These are phyloP conservation scores for Candida nonsorbophila DNA, from an alignment of 805 yeast genomes.

Conservation along the genomic window DNA sequence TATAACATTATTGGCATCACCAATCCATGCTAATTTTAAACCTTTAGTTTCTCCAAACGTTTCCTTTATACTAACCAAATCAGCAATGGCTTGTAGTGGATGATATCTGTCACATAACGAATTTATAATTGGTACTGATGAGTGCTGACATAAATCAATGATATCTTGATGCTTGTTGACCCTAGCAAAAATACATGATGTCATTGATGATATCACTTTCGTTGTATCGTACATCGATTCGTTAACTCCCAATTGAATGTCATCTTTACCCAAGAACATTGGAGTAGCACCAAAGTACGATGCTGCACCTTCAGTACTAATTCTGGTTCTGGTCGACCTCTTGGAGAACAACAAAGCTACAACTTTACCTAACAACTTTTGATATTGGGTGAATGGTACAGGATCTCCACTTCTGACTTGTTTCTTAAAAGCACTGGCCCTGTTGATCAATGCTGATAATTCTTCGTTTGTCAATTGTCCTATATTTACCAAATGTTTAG, in stretches of 20 bases:
- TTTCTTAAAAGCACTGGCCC: constrained; percentile 66
- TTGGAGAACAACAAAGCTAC: constrained; percentile 83
- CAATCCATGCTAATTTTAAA: constrained; percentile 88
- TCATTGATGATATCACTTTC: constrained; percentile 89
- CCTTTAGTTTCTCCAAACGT: constrained; percentile 54
- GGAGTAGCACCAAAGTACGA: constrained; percentile 92
- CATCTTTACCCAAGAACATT: constrained; percentile 94
- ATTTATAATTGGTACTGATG: constrained; percentile 87
- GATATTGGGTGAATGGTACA: constrained; percentile 31
- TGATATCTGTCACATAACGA: constrained; percentile 90
- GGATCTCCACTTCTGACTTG: constrained; percentile 52
- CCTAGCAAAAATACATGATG: constrained; percentile 95
- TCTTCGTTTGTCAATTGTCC: constrained; percentile 73
- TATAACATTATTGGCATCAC: constrained; percentile 93
- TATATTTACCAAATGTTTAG: constrained; percentile 78
- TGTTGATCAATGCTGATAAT: constrained; percentile 61
- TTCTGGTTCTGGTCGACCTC: constrained; percentile 92
- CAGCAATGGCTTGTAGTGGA: constrained; percentile 94
- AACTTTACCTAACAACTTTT: constrained; percentile 70
- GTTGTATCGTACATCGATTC: constrained; percentile 88
- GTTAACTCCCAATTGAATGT: constrained; percentile 93
- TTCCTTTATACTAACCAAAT: constrained; percentile 81
- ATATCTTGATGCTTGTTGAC: constrained; percentile 84
- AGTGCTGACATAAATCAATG: constrained; percentile 66
- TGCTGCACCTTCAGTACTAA: constrained; percentile 92